Percentiles rank a stretch among this genome's conserved stretches.
Conservation (phyloP, 208 protist species). For the Kentomonas sorsogonicus region DNA sequence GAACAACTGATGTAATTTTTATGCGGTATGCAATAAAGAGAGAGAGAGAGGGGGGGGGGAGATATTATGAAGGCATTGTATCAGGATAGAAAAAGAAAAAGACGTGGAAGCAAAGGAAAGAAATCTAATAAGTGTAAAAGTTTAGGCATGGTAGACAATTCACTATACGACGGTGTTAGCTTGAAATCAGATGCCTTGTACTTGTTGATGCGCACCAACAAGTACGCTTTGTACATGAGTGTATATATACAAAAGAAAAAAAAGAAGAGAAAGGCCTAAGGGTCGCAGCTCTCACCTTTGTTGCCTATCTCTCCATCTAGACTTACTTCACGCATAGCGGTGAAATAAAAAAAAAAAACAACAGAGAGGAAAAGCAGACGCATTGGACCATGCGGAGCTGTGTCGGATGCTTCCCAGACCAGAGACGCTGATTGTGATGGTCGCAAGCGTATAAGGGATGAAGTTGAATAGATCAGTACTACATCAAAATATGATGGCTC, state of each 20-base stretch:
- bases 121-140: background rate
- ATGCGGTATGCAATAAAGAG: background rate
- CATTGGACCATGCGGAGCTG: no score
- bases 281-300: background rate
- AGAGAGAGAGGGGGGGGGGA: background rate
- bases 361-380: no score
- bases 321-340: no score
- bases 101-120: background rate
- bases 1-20: no score
- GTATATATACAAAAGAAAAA: background rate
- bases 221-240: background rate
- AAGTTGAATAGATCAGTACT: no score
- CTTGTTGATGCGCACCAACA: no score
- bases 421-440: no score
- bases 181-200: constrained; percentile 11
- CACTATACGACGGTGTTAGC: background rate
- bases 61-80: background rate
- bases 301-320: no score
- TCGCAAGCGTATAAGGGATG: no score
- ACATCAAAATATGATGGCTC: no score
- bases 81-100: background rate
- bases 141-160: constrained; percentile 7
- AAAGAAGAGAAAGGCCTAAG: background rate
- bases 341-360: no score
- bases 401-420: no score